These are phyloP conservation scores for Blastobotrys apis DNA, from an alignment of 1,139 yeast genomes.

Conservation along the genomic window DNA sequence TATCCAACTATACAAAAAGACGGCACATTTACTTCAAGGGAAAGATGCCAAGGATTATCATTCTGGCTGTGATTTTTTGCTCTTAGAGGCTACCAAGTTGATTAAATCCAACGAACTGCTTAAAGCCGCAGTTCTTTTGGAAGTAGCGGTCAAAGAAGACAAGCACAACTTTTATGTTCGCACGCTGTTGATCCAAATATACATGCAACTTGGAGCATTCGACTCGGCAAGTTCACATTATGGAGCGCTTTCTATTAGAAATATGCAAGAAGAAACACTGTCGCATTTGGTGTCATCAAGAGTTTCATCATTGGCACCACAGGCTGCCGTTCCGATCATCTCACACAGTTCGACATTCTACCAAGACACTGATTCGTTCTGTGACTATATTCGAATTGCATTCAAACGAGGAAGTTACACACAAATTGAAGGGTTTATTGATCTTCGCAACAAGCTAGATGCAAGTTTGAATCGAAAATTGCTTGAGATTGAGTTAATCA, in stretches of 20 bases:
- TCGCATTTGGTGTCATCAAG: slow-evolving; percentile 54
- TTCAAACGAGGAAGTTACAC: slow-evolving; percentile 53
- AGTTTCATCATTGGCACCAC: slow-evolving; percentile 41
- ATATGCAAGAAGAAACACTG: slow-evolving; percentile 75
- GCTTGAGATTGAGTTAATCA: slow-evolving; percentile 16
- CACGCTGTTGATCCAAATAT: slow-evolving; percentile 67
- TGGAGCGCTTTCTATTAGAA: slow-evolving; percentile 58
- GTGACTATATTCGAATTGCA: slow-evolving; percentile 45
- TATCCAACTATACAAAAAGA: slow-evolving; percentile 39
- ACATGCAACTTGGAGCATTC: slow-evolving; percentile 55
- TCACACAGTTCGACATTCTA: slow-evolving; percentile 40
- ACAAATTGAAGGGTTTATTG: slow-evolving; percentile 58
- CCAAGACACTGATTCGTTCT: slow-evolving; percentile 50
- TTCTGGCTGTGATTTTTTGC: slow-evolving; percentile 59
- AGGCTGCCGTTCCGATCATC: slow-evolving; percentile 16
- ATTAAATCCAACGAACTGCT: slow-evolving; percentile 18
- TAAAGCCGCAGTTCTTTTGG: slow-evolving; percentile 45
- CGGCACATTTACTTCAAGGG: slow-evolving; percentile 32
- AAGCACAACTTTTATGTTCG: slow-evolving; percentile 62
- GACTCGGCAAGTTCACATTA: slow-evolving; percentile 50
- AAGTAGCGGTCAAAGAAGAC: slow-evolving; percentile 47
- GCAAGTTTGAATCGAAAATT: slow-evolving; percentile 25
- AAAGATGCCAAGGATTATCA: slow-evolving; percentile 59
- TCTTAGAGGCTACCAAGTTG: slow-evolving; percentile 41
- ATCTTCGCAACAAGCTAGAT: slow-evolving; percentile 30